Base-by-base conservation (phyloP, 2,329 filamentous ascomycete species). In the Paraphoma sp. region DNA sequence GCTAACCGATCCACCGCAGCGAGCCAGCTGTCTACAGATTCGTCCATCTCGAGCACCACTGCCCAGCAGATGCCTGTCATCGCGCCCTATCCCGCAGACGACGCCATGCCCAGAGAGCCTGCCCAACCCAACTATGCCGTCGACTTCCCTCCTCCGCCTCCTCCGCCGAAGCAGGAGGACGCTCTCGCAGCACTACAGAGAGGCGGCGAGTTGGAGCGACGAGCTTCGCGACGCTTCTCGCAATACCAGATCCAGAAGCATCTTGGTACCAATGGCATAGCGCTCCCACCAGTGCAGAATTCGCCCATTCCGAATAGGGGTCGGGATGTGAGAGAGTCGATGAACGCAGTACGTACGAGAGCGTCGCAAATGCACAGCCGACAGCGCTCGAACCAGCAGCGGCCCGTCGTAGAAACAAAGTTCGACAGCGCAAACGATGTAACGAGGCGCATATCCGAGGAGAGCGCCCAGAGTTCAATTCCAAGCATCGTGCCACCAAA, bases 231-330 rank as follows among this genome's bases (percentile, higher is more conserved):
- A 65, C 85, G 95, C 70, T 99, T 98, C 74, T 98, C 95, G 1
- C 91, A 93, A 51, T 99, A 98, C 74, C 95, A 99, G 72, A 96
- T 99, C 65, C 92, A 92, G 45, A 98, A 97, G 73, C 93, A 97
- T 69, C 82, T 98, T 1, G 94, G 94, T 10, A 89, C 90, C 14
- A 93, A 89, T 76, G 92, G 91, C 17, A 89, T 98, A 14, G 92
- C 93, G 6, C 86, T 98, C 17, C 93, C 94, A 28, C 83, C 91
- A 5, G 76, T 82, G 16, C 92, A 96, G 72, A 92, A 89, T 59
- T 89, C 89, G 4, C 92, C 91, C 1, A 84, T 94, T 60, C 93
- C 93, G 5, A 97, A 97, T 71, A 85, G 93, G 59, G 92, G 92
- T 30, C 85, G 91, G 57, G 92, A 96, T 75, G 87, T 89, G 16